Conservation (phyloP, 768 basidiomycete genomes). For the Filobasidium floriforme region DNA sequence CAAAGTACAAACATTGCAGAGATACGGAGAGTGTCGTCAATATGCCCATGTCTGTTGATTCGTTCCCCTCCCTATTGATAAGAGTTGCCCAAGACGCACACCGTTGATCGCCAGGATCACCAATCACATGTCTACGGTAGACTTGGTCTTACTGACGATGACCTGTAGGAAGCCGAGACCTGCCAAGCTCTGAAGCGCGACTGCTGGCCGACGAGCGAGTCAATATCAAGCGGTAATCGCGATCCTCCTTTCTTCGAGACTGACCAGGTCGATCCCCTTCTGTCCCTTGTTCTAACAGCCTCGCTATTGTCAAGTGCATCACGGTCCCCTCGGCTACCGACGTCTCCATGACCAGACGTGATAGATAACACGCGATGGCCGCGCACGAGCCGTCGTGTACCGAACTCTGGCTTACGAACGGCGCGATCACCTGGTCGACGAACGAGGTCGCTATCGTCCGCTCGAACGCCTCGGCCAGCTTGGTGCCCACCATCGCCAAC, state of each 20-base stretch:
- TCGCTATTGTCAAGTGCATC: neutral
- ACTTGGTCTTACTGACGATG: slow-evolving; percentile 4
- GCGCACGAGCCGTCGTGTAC: slow-evolving; percentile 89
- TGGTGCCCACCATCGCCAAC: neutral
- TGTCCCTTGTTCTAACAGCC: neutral
- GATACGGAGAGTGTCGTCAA: too few relatives aligned
- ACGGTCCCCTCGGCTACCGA: neutral
- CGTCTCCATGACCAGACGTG: neutral
- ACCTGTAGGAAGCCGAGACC: slow-evolving; percentile 6
- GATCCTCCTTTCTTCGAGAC: neutral
- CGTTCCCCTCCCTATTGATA: too few relatives aligned
- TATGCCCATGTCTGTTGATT: too few relatives aligned
- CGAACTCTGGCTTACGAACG: slow-evolving; percentile 86
- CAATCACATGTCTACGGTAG: too few relatives aligned
- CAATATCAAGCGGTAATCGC: neutral
- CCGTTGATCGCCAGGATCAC: too few relatives aligned
- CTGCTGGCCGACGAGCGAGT: neutral
- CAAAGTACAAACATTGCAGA: too few relatives aligned
- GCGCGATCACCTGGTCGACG: slow-evolving; percentile 85
- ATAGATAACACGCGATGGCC: slow-evolving; percentile 86
- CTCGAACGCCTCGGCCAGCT: slow-evolving; percentile 49
- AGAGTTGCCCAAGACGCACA: too few relatives aligned
- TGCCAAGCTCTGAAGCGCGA: neutral
- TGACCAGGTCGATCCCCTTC: neutral
- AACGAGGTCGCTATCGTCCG: slow-evolving; percentile 77